Conservation (phyloP, 106 monocot species). For the Dactylorhiza incarnata region DNA sequence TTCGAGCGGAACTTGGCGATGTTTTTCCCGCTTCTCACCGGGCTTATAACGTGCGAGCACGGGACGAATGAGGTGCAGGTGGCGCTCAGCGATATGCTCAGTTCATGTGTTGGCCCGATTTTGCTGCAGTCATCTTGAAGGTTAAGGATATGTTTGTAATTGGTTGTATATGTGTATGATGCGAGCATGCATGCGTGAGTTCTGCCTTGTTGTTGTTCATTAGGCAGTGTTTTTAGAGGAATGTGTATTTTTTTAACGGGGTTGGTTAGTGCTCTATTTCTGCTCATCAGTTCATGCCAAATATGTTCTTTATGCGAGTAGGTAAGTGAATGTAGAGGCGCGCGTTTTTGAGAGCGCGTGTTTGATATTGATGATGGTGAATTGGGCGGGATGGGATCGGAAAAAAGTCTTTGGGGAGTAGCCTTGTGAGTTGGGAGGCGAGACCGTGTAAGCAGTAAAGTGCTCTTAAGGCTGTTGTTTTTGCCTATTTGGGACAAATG, state of each 20-base stretch:
- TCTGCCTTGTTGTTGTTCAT: neutral
- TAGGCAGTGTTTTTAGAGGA: neutral
- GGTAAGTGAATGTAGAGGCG: too few relatives aligned
- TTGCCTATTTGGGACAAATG: too few relatives aligned
- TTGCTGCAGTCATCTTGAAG: constrained; percentile 61
- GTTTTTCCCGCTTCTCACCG: constrained; percentile 69
- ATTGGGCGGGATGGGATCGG: too few relatives aligned
- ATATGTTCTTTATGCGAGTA: neutral
- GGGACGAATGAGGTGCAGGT: constrained; percentile 74
- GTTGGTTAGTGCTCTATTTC: neutral
- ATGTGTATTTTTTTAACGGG: neutral
- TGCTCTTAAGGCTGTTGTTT: too few relatives aligned
- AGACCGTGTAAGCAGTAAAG: too few relatives aligned
- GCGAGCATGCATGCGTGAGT: neutral
- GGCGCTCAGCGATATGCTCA: constrained; percentile 70
- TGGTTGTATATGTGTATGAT: neutral
- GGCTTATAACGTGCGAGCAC: constrained; percentile 80
- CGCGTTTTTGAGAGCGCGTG: too few relatives aligned
- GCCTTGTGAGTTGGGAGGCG: too few relatives aligned
- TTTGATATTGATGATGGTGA: too few relatives aligned
- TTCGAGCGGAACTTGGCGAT: constrained; percentile 52
- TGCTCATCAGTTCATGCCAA: neutral
- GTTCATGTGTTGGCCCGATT: constrained; percentile 52
- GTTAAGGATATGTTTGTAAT: neutral
- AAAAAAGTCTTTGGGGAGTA: too few relatives aligned